Conservation (phyloP, 2,329 filamentous ascomycete genomes). For the Dryadomyces quercivorus region DNA sequence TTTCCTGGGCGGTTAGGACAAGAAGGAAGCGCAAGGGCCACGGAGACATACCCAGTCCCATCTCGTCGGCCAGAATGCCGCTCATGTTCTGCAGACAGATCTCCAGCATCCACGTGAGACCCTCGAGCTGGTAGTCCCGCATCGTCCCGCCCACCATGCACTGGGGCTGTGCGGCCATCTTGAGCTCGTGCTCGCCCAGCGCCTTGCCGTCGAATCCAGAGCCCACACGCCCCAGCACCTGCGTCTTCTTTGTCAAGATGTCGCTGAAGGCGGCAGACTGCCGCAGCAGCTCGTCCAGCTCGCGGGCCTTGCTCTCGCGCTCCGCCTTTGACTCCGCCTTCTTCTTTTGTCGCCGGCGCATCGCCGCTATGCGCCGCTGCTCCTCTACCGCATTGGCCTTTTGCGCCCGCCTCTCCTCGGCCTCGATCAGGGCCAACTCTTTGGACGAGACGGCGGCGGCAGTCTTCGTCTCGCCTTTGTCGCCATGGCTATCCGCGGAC, state of each 20-base stretch:
- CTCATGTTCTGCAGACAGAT: conserved; percentile 69
- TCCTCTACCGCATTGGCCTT: conserved; percentile 33
- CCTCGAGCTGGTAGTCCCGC: conserved; percentile 89
- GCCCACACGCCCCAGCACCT: conserved; percentile 49
- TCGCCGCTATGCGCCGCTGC: conserved; percentile 26
- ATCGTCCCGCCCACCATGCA: conserved; percentile 80
- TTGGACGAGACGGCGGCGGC: neutral
- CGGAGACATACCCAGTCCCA: conserved; percentile 58
- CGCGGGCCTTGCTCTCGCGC: conserved; percentile 43
- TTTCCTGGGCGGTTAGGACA: conserved; percentile 44
- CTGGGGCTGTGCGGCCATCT: conserved; percentile 75
- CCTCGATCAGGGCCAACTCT: conserved; percentile 9
- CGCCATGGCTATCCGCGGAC: neutral
- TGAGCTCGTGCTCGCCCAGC: conserved; percentile 52
- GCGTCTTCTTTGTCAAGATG: conserved; percentile 51
- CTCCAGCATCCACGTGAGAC: conserved; percentile 91
- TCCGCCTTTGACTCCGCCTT: conserved; percentile 37
- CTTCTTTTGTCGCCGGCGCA: conserved; percentile 33
- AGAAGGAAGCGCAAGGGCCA: neutral
- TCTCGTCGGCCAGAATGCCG: conserved; percentile 85
- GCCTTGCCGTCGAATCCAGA: conserved; percentile 47
- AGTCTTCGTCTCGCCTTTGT: neutral
- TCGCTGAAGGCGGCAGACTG: conserved; percentile 51
- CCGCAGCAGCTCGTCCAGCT: conserved; percentile 45
- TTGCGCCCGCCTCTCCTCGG: conserved; percentile 33